Evolutionary conservation across 345 rosid species (phyloP), one percentile per base, ranked within the genome.

Genomic region (Dimocarpus longan): DNA sequence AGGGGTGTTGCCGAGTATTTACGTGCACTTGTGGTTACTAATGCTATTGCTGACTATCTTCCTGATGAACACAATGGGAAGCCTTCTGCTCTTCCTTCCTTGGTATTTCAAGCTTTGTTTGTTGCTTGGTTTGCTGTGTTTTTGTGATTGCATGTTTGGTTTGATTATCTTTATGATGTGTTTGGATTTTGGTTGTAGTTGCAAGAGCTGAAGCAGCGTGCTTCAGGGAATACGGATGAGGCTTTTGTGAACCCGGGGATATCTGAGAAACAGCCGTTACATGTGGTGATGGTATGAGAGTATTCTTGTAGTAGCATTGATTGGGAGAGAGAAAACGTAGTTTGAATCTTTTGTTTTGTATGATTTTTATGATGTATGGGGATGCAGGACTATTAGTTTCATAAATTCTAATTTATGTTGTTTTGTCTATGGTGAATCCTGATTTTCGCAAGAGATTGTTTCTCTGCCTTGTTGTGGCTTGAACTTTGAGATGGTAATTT

Each of bases 171-270:
- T 67, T 52, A 52, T 84, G 78, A 66, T 82, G 44, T 65, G 57
- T 76, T 70, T 52, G 76, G 57, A 50, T 70, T 85, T 79, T 76
- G 60, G 78, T 68, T 83, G 85, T 76, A 96, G 99, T 89, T 96
- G 87, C 94, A 96, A 93, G 98, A 94, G 70, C 76, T 96, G 82
- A 91, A 94, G 89, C 97, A 94, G 84, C 93, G 98, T 74, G 97
- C 92, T 73, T 83, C 94, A 37, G 95, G 93, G 48, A 86, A 91
- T 80, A 63, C 76, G 48, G 97, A 91, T 62, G 93, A 94, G 86
- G 81, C 91, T 5, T 89, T 90, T 85, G 54, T 93, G 74, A 93
- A 85, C 87, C 97, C 97, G 56, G 99, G 97, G 59, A 79, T 93
- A 73, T 96, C 98, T 54, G 94, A 93, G 84, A 96, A 86, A 90